Percentiles rank a stretch among this genome's conserved stretches.
These are phyloP conservation scores for Penicillium lividum DNA, from an alignment of 495 filamentous ascomycete species.

Conservation along the genomic window DNA sequence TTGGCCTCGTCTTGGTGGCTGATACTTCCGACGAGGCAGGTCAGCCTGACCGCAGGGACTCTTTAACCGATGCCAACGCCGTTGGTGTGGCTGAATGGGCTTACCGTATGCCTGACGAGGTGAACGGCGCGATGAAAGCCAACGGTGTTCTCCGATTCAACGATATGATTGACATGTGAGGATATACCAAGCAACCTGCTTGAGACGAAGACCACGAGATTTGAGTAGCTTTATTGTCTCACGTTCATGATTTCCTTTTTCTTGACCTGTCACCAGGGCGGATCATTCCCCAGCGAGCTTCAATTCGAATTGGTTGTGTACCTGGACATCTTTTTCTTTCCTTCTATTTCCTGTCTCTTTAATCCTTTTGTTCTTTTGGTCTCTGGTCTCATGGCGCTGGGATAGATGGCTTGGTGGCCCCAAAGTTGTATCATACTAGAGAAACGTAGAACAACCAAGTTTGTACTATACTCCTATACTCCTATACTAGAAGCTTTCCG, in stretches of 20 bases:
- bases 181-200: not conserved
- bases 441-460: too few relatives aligned
- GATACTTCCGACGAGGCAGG: slow-evolving; percentile 65
- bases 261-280: slow-evolving; percentile 8
- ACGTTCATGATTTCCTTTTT: slow-evolving; percentile 18
- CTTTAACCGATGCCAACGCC: slow-evolving; percentile 45
- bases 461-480: too few relatives aligned
- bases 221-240: slow-evolving; percentile 19
- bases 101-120: slow-evolving; percentile 60
- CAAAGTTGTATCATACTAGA: slow-evolving; percentile 16
- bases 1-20: slow-evolving; percentile 89
- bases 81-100: slow-evolving; percentile 44
- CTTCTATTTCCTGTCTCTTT: slow-evolving; percentile 6
- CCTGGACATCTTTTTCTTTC: slow-evolving; percentile 1
- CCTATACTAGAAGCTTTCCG: too few relatives aligned
- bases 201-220: slow-evolving; percentile 28
- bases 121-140: slow-evolving; percentile 82
- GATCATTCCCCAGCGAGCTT: slow-evolving; percentile 3
- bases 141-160: slow-evolving; percentile 91
- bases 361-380: not conserved
- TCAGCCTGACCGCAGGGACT: slow-evolving; percentile 44
- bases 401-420: slow-evolving; percentile 17
- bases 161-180: slow-evolving; percentile 89
- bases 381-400: slow-evolving; percentile 15
- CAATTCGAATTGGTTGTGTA: slow-evolving; percentile 4